phyloP scores from a whole-genome alignment of 2,329 filamentous ascomycete species.

The Zymoseptoria pseudotritici region DNA sequence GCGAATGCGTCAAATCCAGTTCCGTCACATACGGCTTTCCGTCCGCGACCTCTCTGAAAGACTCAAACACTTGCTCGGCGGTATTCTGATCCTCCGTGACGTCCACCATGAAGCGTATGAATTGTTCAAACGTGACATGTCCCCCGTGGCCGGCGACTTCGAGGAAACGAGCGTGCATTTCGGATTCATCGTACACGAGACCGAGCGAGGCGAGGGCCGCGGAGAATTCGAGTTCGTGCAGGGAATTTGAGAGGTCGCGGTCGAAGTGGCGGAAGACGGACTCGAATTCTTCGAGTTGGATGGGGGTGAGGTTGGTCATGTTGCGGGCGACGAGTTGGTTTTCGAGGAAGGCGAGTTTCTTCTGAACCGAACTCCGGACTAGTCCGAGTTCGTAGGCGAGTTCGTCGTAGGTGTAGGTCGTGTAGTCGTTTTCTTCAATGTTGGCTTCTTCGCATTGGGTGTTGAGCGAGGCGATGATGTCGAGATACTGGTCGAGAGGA shows the following conservation, averaged over 20 bases:
- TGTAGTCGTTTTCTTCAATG: conserved; percentile 98
- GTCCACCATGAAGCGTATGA: conserved; percentile 98
- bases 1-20: conserved; percentile 86
- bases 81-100: conserved; percentile 99
- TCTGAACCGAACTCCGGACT: conserved; percentile 85
- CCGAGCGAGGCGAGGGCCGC: conserved; percentile 91
- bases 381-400: conserved; percentile 86
- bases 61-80: conserved; percentile 96
- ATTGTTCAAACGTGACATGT: conserved; percentile 88
- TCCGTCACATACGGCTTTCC: conserved; percentile 98
- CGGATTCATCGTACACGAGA: conserved; percentile 90
- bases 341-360: conserved; percentile 93
- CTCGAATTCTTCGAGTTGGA: conserved; percentile 97
- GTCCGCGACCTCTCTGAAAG: conserved; percentile 93
- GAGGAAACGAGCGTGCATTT: conserved; percentile 94
- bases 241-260: conserved; percentile 78
- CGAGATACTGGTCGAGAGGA: conserved; percentile 84
- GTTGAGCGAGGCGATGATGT: conserved; percentile 78
- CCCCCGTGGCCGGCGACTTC: conserved; percentile 68
- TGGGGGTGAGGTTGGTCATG: conserved; percentile 98
- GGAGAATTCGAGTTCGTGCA: conserved; percentile 91
- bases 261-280: conserved; percentile 98
- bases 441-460: conserved; percentile 90
- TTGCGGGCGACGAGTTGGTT: conserved; percentile 97
- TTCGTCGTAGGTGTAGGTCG: conserved; percentile 98